Conservation (phyloP, 2,329 filamentous ascomycete species). For the Drechslerella stenobrocha region DNA sequence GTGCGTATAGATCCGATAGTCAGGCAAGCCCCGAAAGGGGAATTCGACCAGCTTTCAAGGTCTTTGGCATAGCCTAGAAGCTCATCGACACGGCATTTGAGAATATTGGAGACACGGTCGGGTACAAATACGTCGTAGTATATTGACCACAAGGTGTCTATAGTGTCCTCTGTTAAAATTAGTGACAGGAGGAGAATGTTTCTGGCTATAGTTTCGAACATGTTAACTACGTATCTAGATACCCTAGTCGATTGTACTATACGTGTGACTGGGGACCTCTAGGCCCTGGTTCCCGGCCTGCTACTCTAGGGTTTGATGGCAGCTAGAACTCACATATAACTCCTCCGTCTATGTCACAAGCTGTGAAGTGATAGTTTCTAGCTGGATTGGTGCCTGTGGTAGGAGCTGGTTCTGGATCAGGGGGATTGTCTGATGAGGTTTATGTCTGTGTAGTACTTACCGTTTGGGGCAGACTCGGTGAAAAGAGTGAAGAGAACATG, state of each 20-base stretch:
- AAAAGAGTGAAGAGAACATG: conserved; percentile 62
- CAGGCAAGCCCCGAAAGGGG: conserved; percentile 8
- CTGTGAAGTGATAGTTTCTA: conserved; percentile 62
- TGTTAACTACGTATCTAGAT: not conserved
- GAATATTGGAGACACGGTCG: not conserved
- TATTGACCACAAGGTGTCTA: conserved; percentile 10
- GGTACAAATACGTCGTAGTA: conserved; percentile 26
- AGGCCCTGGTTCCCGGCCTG: no score
- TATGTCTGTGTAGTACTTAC: no score
- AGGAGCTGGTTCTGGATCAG: no score
- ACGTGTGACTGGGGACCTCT: no score
- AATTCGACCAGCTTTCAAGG: conserved; percentile 11
- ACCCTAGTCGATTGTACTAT: no score
- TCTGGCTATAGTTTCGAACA: conserved; percentile 4
- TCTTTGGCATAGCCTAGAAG: conserved; percentile 3
- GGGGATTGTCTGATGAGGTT: not conserved
- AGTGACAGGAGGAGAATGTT: conserved; percentile 18
- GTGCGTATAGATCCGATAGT: conserved; percentile 17
- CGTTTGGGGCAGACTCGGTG: conserved; percentile 9
- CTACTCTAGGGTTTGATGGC: not conserved
- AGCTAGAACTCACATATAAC: conserved; percentile 46
- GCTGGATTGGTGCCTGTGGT: not conserved
- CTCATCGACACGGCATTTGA: conserved; percentile 1
- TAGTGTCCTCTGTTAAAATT: not conserved
- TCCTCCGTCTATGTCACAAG: conserved; percentile 59